Conservation (phyloP, 1,284 basidiomycete genomes). For the Cutaneotrichosporon dermatis region DNA sequence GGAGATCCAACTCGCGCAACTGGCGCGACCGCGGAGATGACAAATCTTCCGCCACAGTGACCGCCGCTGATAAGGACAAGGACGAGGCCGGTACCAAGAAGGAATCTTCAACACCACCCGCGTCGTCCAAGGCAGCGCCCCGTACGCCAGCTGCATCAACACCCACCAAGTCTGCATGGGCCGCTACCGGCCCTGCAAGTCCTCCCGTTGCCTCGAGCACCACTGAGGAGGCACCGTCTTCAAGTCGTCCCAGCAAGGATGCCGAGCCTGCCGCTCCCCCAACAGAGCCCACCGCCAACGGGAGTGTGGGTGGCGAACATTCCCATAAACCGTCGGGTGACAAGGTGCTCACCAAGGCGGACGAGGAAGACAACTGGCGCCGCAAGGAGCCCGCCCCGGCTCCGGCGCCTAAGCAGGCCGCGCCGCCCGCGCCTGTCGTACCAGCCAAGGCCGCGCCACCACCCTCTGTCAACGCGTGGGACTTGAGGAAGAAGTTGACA, state of each 20-base stretch:
- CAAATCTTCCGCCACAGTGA: conserved; percentile 5
- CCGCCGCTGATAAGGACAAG: conserved; percentile 7
- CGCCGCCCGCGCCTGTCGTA: conserved; percentile 3
- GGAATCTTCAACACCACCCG: conserved; percentile 6
- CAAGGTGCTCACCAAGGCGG: conserved; percentile 3
- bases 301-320: background rate
- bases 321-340: background rate
- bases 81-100: conserved; percentile 8
- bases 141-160: conserved; percentile 7
- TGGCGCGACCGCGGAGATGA: conserved; percentile 21
- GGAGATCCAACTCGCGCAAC: conserved; percentile 33
- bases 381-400: conserved; percentile 17
- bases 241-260: background rate
- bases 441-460: conserved; percentile 25
- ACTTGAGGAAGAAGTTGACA: conserved; percentile 31
- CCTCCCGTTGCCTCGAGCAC: background rate
- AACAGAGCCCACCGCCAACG: background rate
- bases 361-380: conserved; percentile 34
- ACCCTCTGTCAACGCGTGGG: conserved; percentile 42
- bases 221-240: background rate
- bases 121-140: conserved; percentile 3
- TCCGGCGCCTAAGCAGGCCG: background rate
- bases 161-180: conserved; percentile 31
- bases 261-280: background rate
- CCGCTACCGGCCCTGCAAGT: conserved; percentile 4